A percentile compares a stretch with the other conserved stretches of the same genome.
Conservation (phyloP, 805 yeast species). For the Blastobotrys attinorum region DNA sequence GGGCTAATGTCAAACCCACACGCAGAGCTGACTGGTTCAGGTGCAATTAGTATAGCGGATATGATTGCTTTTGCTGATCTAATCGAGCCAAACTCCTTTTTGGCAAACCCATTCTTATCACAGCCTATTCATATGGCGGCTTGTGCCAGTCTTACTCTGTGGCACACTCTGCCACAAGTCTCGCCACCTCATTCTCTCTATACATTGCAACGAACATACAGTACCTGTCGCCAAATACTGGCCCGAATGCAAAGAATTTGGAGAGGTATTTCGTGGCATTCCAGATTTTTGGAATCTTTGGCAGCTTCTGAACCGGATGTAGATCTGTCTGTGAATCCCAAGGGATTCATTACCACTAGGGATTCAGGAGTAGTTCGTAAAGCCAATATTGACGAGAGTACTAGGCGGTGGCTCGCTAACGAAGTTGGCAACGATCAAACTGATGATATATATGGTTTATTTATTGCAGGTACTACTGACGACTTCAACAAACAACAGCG, state of each 20-base stretch:
- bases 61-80: slow-evolving; percentile 24
- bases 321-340: slow-evolving; percentile 16
- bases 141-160: slow-evolving; percentile 19
- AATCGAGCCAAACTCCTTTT: slow-evolving; percentile 20
- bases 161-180: slow-evolving; percentile 16
- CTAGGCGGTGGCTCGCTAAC: slow-evolving; percentile 18
- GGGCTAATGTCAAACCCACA: slow-evolving; percentile 16
- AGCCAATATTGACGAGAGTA: slow-evolving; percentile 19
- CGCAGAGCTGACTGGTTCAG: slow-evolving; percentile 21
- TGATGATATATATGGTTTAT: slow-evolving; percentile 18
- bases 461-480: slow-evolving; percentile 19
- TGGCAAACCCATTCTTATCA: slow-evolving; percentile 22
- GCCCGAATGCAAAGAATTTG: slow-evolving; percentile 18
- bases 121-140: slow-evolving; percentile 25
- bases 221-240: slow-evolving; percentile 20
- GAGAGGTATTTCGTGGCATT: slow-evolving; percentile 25
- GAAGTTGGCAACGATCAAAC: slow-evolving; percentile 9
- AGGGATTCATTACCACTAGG: slow-evolving; percentile 14
- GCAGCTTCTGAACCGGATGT: slow-evolving; percentile 24
- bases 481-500: background rate
- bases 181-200: slow-evolving; percentile 12
- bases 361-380: slow-evolving; percentile 19
- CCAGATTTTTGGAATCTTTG: slow-evolving; percentile 21
- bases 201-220: slow-evolving; percentile 18
- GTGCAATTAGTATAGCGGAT: slow-evolving; percentile 25